phyloP scores from a whole-genome alignment of 2,329 filamentous ascomycete genomes.

The Neocatenulostroma microsporum region DNA sequence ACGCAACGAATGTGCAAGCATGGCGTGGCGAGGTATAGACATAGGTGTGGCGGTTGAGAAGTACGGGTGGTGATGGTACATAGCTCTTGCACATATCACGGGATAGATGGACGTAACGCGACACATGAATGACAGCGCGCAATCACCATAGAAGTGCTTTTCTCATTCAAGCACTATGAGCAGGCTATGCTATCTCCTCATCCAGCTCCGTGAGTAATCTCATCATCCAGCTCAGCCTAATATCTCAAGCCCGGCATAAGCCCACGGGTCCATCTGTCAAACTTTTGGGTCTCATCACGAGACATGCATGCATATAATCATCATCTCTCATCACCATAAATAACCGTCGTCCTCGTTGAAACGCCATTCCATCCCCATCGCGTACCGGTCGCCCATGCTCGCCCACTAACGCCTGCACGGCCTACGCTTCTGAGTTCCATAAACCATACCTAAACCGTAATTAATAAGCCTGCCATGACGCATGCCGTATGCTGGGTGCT shows the following conservation, averaged over 20 bases:
- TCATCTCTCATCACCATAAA: too few species aligned
- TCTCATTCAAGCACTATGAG: conserved; percentile 1
- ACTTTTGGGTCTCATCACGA: conserved; percentile 1
- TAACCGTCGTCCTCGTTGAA: too few species aligned
- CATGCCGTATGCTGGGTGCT: too few species aligned
- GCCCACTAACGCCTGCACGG: too few species aligned
- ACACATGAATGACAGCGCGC: background rate
- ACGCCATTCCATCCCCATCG: too few species aligned
- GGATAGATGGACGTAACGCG: background rate
- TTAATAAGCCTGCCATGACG: too few species aligned
- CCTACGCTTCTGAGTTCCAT: too few species aligned
- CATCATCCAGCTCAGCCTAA: background rate
- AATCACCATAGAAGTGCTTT: too few species aligned
- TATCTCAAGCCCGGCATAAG: conserved; percentile 1
- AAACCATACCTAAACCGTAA: too few species aligned
- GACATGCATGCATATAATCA: background rate
- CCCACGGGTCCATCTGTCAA: conserved; percentile 1
- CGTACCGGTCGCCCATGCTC: too few species aligned
- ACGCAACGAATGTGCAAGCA: conserved; percentile 49
- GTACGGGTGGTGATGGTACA: conserved; percentile 52
- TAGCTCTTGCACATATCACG: background rate
- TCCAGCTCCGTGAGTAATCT: too few species aligned
- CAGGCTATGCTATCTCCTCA: conserved; percentile 3
- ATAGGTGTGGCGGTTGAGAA: conserved; percentile 56
- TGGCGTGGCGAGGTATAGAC: conserved; percentile 42